Evolutionary conservation across 306 rosid genomes (phyloP), one percentile per base, ranked within the genome.

Genomic region (Vigna reflexopilosa): DNA sequence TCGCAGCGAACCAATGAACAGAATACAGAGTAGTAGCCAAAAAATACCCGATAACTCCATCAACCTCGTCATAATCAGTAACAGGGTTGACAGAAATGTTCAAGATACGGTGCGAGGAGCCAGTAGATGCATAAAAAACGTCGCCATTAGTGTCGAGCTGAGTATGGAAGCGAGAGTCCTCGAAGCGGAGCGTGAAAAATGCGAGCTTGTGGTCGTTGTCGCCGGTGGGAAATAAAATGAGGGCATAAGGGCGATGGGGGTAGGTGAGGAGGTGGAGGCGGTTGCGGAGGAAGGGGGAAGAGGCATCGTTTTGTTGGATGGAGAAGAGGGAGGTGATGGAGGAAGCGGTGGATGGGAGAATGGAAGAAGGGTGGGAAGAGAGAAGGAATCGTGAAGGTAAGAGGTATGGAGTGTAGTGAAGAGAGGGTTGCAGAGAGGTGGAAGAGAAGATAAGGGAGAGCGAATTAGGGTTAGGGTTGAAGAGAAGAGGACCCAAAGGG

Each of bases 141-240:
- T 73, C 74, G 0, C 80, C 78, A 2, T 86, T 70, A 0, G 15
- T 4, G 1, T 81, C 84, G 1, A 61, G 69, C 12, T 69, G 73
- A 68, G 82, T 47, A 0, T 48, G 80, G 40, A 84, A 67, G 6
- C 48, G 73, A 0, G 79, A 77, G 3, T 62, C 83, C 32, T 81
- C 55, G 4, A 78, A 30, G 3, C 52, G 15, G 42, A 88, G 47
- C 38, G 63, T 51, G 62, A 90, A 75, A 61, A 87, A 88, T 4
- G 90, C 95, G 40, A 90, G 54, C 38, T 78, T 77, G 10, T 92
- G 83, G 7, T 80, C 86, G 24, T 88, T 88, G 22, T 16, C 49
- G 8, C 97, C 97, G 0, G 88, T 75, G 1, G 97, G 89, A 69
- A 90, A 90, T 71, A 92, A 86, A 51, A 90, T 64, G 55, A 88